Evolutionary conservation across 139 green algal genomes (phyloP), one percentile per base, ranked within the genome.

Genomic region (Micromonas commoda): DNA sequence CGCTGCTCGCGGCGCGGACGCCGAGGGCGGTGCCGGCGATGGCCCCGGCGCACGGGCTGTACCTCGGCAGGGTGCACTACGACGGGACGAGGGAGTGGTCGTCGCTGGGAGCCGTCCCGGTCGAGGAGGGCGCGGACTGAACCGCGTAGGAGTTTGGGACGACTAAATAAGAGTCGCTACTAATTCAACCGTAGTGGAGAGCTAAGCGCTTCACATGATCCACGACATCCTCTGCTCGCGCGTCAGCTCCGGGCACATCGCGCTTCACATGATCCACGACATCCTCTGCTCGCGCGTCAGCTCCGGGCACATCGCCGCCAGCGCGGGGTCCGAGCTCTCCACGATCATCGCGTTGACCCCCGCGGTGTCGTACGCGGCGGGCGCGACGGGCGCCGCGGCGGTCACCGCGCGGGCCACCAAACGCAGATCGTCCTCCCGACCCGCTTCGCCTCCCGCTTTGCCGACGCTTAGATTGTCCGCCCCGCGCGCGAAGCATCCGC

Each of bases 21-120:
- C 13, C 29, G 64, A n/a, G 3, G 24, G 9, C 23, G 2, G 20
- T n/a, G 71, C 34, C 76, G 34, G 33, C 57, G 16, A 81, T 81
- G 76, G 76, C 76, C 0, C 76, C 76, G 5, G 76, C 76, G 16
- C 35, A 76, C 64, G 76, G 76, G 0, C 54, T 81, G 64, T 81
- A 69, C 45, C 24, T 81, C 6, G 26, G 4, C 2, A n/a, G 35
- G 34, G 76, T 81, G 21, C 0, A 76, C 3, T 81, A 81, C 26
- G 45, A 73, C 21, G 16, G 16, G 3, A 57, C 9, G 16, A 57
- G 45, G 45, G 9, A 16, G 45, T 57, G 45, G 45, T 23, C 9
- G 16, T 57, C 45, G 45, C 45, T 9, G 9, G 9, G 45, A 9
- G 45, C 45, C 9, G 45, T 9, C 9, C 45, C 9, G 45, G 45